Base-by-base conservation (phyloP, 495 filamentous ascomycete genomes). In the Penicillium silybi region DNA sequence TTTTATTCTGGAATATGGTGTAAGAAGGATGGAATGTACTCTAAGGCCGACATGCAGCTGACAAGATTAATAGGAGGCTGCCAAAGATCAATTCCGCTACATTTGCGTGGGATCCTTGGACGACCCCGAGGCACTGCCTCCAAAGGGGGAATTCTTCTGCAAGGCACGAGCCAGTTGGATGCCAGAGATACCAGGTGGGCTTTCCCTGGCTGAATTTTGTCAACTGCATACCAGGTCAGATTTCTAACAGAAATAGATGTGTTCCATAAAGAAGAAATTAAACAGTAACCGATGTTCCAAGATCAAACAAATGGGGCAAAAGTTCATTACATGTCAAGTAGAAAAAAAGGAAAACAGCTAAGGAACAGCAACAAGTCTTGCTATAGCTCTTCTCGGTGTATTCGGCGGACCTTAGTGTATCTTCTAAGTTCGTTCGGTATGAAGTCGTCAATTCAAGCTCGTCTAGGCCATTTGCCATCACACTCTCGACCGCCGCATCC, bases 81-180 rank as follows among this genome's bases (percentile, higher is more conserved):
- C 75, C 7, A 81, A 80, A 19, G 72, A 81, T 38, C 60, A 77
- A 19, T 85, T 84, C 53, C 74, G 79, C 0, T 88, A 86, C 54
- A 68, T 88, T 44, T 78, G 80, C 61, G 80, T 80, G 44, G 84
- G 85, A 1, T 80, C 81, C 2, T 57, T 88, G n/a, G 84, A 88
- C 53, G 74, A 85, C 49, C 75, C 82, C 0, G 77, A 77, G 22
- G 74, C 71, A 39, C 58, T 86, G 23, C 80, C 81, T 19, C 84
- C 85, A 0, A 87, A 85, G 65, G 85, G 82, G 0, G 85, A 88
- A 60, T 88, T 88, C 73, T 87, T 84, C 57, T 86, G 83, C 61
- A 78, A 70, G 48, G 47, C 68, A 18, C 58, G 83, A 43, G 73
- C 75, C 25, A 71, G 64, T 10, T 87, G 85, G 85, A 83, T 87